Percentiles rank a stretch among this genome's conserved stretches.
Evolutionary conservation across 2,329 filamentous ascomycete genomes (phyloP).

Genomic region (Colletotrichum endophyticum): DNA sequence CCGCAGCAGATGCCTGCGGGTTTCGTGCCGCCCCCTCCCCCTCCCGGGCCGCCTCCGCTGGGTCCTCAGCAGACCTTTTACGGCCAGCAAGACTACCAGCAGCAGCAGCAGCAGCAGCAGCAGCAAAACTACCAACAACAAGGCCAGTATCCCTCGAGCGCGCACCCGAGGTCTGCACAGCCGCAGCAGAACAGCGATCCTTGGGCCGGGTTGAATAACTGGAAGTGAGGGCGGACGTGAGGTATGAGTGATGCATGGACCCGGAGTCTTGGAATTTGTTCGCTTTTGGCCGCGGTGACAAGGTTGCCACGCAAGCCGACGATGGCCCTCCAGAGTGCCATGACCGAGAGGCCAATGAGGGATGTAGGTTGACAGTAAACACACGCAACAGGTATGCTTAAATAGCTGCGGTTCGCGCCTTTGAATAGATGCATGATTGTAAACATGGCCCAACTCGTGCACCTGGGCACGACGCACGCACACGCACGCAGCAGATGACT

Average conservation of each 20-base stretch:
- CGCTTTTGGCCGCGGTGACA: neutral
- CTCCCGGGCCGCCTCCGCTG: slow-evolving; percentile 65
- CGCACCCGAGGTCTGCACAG: slow-evolving; percentile 34
- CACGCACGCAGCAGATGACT: neutral
- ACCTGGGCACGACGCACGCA: neutral
- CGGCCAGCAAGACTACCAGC: slow-evolving; percentile 35
- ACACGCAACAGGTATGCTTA: neutral
- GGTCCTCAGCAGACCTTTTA: slow-evolving; percentile 68
- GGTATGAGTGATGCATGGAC: neutral
- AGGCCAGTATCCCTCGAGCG: slow-evolving; percentile 29
- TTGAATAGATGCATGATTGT: neutral
- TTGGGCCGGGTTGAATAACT: slow-evolving; percentile 57
- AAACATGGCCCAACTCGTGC: neutral
- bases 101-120: slow-evolving; percentile 34
- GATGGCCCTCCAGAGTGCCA: neutral
- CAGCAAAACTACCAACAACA: slow-evolving; percentile 30
- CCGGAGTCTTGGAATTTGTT: slow-evolving; percentile 1
- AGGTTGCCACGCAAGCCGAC: neutral
- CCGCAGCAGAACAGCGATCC: slow-evolving; percentile 50
- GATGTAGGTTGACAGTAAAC: neutral
- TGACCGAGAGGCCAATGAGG: neutral
- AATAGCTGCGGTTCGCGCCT: neutral
- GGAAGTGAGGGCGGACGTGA: slow-evolving; percentile 44
- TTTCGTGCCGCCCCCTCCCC: slow-evolving; percentile 68
- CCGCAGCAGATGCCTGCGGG: slow-evolving; percentile 52